These are phyloP conservation scores for Hypoxylon sp. DNA, from an alignment of 2,329 filamentous ascomycete genomes.

Conservation along the genomic window DNA sequence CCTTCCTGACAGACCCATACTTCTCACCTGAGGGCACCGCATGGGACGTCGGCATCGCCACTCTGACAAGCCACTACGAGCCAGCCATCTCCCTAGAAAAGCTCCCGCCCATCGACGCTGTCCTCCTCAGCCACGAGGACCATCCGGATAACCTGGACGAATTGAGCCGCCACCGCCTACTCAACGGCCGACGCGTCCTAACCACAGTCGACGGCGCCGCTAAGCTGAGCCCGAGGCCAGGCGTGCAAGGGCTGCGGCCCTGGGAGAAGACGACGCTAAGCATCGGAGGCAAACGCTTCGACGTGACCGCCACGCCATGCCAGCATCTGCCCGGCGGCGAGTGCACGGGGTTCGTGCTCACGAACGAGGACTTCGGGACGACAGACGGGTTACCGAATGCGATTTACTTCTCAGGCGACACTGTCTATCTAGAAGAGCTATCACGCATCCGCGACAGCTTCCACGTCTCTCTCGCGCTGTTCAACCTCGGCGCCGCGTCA, in stretches of 20 bases:
- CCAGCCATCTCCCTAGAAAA: slow-evolving; percentile 57
- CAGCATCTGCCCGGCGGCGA: slow-evolving; percentile 62
- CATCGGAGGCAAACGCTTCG: slow-evolving; percentile 55
- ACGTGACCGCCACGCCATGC: slow-evolving; percentile 61
- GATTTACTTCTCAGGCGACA: slow-evolving; percentile 66
- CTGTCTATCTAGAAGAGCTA: slow-evolving; percentile 62
- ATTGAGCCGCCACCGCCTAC: slow-evolving; percentile 58
- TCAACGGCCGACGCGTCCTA: slow-evolving; percentile 62
- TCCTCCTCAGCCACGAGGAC: slow-evolving; percentile 66
- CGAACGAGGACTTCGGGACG: slow-evolving; percentile 56
- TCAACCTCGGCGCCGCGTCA: slow-evolving; percentile 59
- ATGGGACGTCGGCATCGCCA: slow-evolving; percentile 50
- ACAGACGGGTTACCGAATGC: slow-evolving; percentile 59
- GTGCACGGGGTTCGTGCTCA: slow-evolving; percentile 62
- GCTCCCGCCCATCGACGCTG: slow-evolving; percentile 63
- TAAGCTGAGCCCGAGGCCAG: slow-evolving; percentile 61
- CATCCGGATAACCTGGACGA: slow-evolving; percentile 66
- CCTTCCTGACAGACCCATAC: slow-evolving; percentile 62
- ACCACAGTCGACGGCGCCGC: slow-evolving; percentile 62
- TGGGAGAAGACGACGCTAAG: slow-evolving; percentile 56
- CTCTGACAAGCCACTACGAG: slow-evolving; percentile 53
- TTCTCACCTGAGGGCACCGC: slow-evolving; percentile 59
- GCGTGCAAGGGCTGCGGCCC: slow-evolving; percentile 57
- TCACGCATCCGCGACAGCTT: slow-evolving; percentile 54
- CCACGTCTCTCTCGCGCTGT: slow-evolving; percentile 57